These are phyloP conservation scores for Suillus plorans DNA, from an alignment of 768 basidiomycete genomes.

Conservation along the genomic window DNA sequence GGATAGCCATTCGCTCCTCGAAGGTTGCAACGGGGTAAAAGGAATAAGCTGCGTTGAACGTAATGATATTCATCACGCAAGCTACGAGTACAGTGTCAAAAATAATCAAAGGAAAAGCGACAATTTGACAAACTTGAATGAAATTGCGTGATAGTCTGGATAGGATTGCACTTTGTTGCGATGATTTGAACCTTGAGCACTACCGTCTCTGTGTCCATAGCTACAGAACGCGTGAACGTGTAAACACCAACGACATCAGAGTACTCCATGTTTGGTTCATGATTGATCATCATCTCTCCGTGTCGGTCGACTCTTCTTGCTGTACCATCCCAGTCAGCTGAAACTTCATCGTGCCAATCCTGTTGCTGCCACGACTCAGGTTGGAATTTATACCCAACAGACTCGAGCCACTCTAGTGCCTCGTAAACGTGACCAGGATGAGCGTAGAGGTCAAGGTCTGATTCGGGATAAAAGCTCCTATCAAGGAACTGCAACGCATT, in stretches of 20 bases:
- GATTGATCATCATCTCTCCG: not conserved
- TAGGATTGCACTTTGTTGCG: conserved; percentile 26
- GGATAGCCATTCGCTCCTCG: conserved; percentile 29
- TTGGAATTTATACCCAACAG: conserved; percentile 31
- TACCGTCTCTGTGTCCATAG: not conserved
- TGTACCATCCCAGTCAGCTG: conserved; percentile 19
- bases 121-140: conserved; percentile 42
- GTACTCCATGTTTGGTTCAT: not conserved
- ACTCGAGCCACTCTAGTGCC: conserved; percentile 32
- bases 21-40: conserved; percentile 44
- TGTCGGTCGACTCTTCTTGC: not conserved
- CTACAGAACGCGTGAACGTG: conserved; percentile 23
- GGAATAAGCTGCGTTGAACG: conserved; percentile 38
- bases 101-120: not conserved
- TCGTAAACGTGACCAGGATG: conserved; percentile 29
- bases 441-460: conserved; percentile 55
- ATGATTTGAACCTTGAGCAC: conserved; percentile 42
- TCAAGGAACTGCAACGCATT: conserved; percentile 54
- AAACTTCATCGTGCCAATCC: conserved; percentile 16
- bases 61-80: conserved; percentile 45
- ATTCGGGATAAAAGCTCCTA: conserved; percentile 39
- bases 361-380: conserved; percentile 9
- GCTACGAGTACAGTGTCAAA: conserved; percentile 22
- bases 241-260: conserved; percentile 16
- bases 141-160: conserved; percentile 41